Conservation (phyloP, 257 asterid genomes). For the Jaltomata sinuosa region DNA sequence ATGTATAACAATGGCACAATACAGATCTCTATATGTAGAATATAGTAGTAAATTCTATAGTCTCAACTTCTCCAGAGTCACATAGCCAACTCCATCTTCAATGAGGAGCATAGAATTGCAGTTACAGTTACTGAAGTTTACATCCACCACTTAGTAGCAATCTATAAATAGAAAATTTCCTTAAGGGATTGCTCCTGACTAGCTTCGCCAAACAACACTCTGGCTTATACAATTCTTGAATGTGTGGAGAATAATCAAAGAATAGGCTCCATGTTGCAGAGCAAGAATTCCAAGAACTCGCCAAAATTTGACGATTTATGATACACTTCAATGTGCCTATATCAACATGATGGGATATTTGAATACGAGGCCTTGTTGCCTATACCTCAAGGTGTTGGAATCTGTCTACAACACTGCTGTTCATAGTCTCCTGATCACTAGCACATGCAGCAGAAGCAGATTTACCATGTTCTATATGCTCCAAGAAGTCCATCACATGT, state of each 20-base stretch:
- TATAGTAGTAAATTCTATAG: neutral
- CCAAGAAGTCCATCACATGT: slow-evolving; percentile 80
- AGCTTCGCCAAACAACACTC: neutral
- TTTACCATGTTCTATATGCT: slow-evolving; percentile 39
- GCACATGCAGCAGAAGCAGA: slow-evolving; percentile 7
- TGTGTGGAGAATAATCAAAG: neutral
- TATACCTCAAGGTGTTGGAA: slow-evolving; percentile 1
- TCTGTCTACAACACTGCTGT: neutral
- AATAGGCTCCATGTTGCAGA: neutral
- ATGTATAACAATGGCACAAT: neutral
- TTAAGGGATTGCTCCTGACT: neutral
- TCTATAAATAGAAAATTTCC: neutral
- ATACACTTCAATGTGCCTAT: neutral
- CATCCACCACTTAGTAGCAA: neutral
- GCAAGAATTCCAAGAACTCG: neutral
- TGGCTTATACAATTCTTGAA: neutral
- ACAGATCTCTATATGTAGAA: neutral
- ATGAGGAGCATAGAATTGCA: neutral
- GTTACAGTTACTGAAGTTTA: neutral
- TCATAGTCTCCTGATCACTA: neutral
- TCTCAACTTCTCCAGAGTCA: neutral
- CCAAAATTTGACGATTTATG: neutral
- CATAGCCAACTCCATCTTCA: neutral
- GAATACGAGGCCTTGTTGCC: neutral
- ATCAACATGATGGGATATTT: neutral